Percentiles rank a stretch among this genome's conserved stretches.
These are phyloP conservation scores for Pseudopyricularia cyperi DNA, from an alignment of 2,329 filamentous ascomycete species.

Conservation along the genomic window DNA sequence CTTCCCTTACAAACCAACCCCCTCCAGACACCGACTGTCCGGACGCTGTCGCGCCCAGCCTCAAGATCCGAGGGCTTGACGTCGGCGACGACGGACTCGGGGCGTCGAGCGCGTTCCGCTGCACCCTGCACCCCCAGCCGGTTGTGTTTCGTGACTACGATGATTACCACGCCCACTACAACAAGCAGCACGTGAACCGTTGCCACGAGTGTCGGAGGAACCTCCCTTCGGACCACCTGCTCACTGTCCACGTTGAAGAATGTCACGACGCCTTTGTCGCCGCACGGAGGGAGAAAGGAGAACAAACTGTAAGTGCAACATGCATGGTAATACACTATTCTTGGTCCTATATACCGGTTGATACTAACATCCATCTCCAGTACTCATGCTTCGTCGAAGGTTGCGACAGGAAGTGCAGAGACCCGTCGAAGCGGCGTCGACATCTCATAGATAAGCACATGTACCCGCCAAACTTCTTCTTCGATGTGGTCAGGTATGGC, in stretches of 20 bases:
- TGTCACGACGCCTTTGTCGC: conserved; percentile 73
- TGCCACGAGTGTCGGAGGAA: conserved; percentile 79
- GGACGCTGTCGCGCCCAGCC: conserved; percentile 6
- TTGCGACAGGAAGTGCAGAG: conserved; percentile 75
- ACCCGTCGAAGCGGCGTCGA: conserved; percentile 69
- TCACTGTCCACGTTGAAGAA: conserved; percentile 79
- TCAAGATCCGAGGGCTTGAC: conserved; percentile 47
- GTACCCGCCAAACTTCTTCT: conserved; percentile 83
- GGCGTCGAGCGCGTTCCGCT: conserved; percentile 49
- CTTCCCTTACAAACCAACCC: neutral
- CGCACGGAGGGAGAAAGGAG: conserved; percentile 62
- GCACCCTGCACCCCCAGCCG: conserved; percentile 60
- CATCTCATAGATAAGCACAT: conserved; percentile 92
- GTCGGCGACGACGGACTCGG: conserved; percentile 17
- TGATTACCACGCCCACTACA: conserved; percentile 82
- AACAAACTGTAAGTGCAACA: conserved; percentile 71
- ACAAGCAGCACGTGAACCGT: conserved; percentile 66
- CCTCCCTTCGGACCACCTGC: conserved; percentile 70
- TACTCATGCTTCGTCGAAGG: conserved; percentile 83
- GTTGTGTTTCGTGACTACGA: conserved; percentile 61
- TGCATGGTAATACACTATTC: conserved; percentile 2
- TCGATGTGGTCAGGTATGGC: conserved; percentile 75
- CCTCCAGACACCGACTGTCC: neutral
- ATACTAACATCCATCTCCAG: conserved; percentile 24
- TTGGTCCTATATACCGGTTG: neutral